Percentiles rank a stretch among this genome's conserved stretches.
phyloP scores from a whole-genome alignment of 2,329 filamentous ascomycete species.

The Westerdykella aurantiaca region DNA sequence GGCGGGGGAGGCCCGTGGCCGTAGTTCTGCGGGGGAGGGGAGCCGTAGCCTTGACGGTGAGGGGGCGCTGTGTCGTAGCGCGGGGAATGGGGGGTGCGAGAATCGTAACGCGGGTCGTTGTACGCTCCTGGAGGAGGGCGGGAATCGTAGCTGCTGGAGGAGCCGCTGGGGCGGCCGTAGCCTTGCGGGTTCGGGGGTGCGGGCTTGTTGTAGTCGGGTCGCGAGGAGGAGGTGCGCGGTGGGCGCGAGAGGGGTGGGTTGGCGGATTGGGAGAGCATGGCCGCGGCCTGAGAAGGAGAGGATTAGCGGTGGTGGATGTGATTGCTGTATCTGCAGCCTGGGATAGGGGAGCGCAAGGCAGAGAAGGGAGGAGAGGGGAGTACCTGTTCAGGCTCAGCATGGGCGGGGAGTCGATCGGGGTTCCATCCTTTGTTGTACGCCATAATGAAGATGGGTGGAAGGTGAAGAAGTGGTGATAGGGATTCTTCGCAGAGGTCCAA shows the following conservation, averaged over 20 bases:
- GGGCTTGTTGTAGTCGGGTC: conserved; percentile 42
- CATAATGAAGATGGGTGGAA: conserved; percentile 50
- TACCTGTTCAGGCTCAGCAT: conserved; percentile 70
- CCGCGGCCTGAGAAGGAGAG: conserved; percentile 35
- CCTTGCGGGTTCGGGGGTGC: conserved; percentile 28
- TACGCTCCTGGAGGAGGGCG: conserved; percentile 38
- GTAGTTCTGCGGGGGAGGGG: conserved; percentile 46
- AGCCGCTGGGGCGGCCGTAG: conserved; percentile 26
- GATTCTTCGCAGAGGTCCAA: conserved; percentile 2
- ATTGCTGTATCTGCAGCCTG: conserved; percentile 15
- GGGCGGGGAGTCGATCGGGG: conserved; percentile 89
- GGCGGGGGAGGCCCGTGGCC: conserved; percentile 47
- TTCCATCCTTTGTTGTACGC: conserved; percentile 93
- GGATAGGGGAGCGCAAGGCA: conserved; percentile 25
- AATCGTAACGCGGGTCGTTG: conserved; percentile 31
- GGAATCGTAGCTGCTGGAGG: conserved; percentile 21
- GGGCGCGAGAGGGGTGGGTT: conserved; percentile 18
- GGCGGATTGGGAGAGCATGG: conserved; percentile 30
- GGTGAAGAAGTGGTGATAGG: conserved; percentile 1
- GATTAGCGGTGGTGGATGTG: conserved; percentile 1
- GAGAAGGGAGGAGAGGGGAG: conserved; percentile 37
- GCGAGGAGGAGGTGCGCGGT: conserved; percentile 31
- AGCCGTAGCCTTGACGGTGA: conserved; percentile 38
- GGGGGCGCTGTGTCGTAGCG: conserved; percentile 15
- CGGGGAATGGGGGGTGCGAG: conserved; percentile 5